These are phyloP conservation scores for Gyromitra esculenta DNA, from an alignment of 2,329 filamentous ascomycete genomes.

Conservation along the genomic window DNA sequence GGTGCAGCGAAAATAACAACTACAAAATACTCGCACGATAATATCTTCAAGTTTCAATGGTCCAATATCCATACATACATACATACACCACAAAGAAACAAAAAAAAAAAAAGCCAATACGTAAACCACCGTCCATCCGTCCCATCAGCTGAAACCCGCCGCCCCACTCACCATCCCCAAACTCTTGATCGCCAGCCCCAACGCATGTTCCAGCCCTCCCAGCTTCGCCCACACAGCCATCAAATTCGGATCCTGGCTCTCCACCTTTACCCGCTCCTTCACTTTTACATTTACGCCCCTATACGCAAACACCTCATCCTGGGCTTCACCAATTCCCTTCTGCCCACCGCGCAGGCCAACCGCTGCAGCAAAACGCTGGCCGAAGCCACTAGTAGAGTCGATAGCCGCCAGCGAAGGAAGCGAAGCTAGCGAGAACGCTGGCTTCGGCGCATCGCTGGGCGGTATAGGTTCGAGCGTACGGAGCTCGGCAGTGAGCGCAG, in stretches of 20 bases:
- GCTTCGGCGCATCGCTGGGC: conserved; percentile 3
- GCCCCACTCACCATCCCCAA: conserved; percentile 70
- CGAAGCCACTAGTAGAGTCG: conserved; percentile 45
- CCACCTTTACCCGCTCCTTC: conserved; percentile 72
- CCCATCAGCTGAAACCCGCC: conserved; percentile 35
- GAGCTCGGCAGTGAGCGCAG: conserved; percentile 74
- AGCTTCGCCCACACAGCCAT: conserved; percentile 74
- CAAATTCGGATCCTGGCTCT: conserved; percentile 73
- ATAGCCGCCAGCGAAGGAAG: conserved; percentile 5
- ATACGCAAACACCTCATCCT: conserved; percentile 69
- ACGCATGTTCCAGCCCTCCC: conserved; percentile 71
- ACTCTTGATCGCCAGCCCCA: conserved; percentile 68
- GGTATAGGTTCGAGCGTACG: conserved; percentile 71
- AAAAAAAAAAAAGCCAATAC: conserved; percentile 8
- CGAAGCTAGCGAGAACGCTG: conserved; percentile 27
- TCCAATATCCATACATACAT: neutral
- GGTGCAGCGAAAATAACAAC: too few relatives aligned
- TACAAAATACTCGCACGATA: too few relatives aligned
- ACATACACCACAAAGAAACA: neutral
- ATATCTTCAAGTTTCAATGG: too few relatives aligned
- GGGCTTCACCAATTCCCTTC: conserved; percentile 59
- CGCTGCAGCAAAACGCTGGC: conserved; percentile 55
- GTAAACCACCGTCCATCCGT: neutral
- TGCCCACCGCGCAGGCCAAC: conserved; percentile 46
- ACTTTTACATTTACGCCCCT: conserved; percentile 70